Conservation (phyloP, 495 filamentous ascomycete genomes). For the Penicillium cinerascens region DNA sequence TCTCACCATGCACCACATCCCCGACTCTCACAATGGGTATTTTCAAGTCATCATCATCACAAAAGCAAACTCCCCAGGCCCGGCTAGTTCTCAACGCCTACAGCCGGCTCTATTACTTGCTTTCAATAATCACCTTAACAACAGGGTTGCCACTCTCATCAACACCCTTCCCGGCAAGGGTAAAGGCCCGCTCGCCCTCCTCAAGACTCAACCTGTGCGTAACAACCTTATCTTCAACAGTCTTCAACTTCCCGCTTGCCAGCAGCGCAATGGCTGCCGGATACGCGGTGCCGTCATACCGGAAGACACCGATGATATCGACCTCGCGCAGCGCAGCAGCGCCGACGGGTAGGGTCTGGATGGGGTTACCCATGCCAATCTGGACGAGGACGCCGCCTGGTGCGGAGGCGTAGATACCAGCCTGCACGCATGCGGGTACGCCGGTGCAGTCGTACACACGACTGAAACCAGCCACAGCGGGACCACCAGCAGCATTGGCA, state of each 20-base stretch:
- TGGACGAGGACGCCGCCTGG: conserved; percentile 81
- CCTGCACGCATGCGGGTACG: conserved; percentile 80
- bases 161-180: conserved; percentile 73
- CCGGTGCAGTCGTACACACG: conserved; percentile 90
- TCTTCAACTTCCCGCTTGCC: conserved; percentile 55
- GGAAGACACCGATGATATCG: conserved; percentile 87
- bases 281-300: conserved; percentile 81
- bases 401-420: conserved; percentile 75
- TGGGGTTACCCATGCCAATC: conserved; percentile 90
- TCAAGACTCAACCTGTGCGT: conserved; percentile 74
- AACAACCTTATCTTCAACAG: conserved; percentile 56
- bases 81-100: conserved; percentile 1
- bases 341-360: conserved; percentile 81
- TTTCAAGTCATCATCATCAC: conserved; percentile 20
- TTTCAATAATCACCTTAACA: conserved; percentile 78
- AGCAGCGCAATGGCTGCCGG: conserved; percentile 73
- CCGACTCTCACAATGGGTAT: conserved; percentile 24
- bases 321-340: conserved; percentile 85
- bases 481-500: conserved; percentile 37
- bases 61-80: background rate
- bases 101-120: conserved; percentile 1
- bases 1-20: background rate
- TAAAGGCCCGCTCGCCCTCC: conserved; percentile 66
- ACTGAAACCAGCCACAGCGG: conserved; percentile 56
- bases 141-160: conserved; percentile 76